Base-by-base conservation (phyloP, 2,329 filamentous ascomycete genomes). In the Diaporthe citriasiana region DNA sequence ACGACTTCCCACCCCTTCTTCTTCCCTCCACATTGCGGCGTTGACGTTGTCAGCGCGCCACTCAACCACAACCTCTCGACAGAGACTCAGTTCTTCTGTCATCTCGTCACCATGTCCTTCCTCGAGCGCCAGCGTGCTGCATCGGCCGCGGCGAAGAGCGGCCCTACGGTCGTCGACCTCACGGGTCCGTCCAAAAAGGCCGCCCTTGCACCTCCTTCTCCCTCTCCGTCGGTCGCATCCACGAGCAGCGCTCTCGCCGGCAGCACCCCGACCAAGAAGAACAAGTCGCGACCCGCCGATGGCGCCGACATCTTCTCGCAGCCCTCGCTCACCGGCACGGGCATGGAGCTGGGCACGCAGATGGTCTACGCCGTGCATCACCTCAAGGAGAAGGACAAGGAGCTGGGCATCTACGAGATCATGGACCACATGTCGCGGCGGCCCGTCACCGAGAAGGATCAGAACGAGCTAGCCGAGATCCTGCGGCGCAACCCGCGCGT, bases 291-390 rank as follows among this genome's bases (percentile, higher is more conserved):
- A 77, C 81, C 83, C 53, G 82, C 82, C 7, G 83, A 83, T 42
- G 77, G 80, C 22, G 86, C 87, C 60, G 86, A 88, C 17, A 87
- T 94, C 70, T 96, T 92, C 84, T 95, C 94, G 72, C 94, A 95
- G 84, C 94, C 94, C 27, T 89, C 90, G 77, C 91, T 93, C 79
- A 94, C 91, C 22, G 93, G 92, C 80, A 94, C 92, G 70, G 95
- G 95, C 77, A 89, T 89, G 75, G 93, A 96, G 82, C 91, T 97
- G 82, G 92, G 95, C 86, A 97, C 95, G 17, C 94, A 97, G 82
- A 92, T 98, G 81, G 90, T 93, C 73, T 98, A 95, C 84, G 94
- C 95, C 27, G 92, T 97, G 81, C 91, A 95, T 76, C 94, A 95
- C 81, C 90, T 98, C 74, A 93, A 93, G 84, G 90, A 90, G 77